Percentiles rank a stretch among this genome's conserved stretches.
Conservation (phyloP, 345 rosid genomes). For the Viola odorata region DNA sequence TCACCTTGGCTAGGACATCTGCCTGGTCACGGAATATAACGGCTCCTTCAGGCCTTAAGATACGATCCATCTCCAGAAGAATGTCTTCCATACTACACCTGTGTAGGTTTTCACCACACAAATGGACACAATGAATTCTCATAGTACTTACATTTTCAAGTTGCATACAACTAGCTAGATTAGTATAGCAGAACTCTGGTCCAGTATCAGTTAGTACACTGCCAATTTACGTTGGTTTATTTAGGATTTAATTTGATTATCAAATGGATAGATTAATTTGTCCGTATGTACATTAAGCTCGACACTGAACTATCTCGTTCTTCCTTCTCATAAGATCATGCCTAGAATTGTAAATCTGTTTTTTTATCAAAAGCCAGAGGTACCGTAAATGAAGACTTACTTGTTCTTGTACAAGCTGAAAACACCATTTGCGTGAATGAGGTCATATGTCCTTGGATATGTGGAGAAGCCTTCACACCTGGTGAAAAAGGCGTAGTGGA, state of each 20-base stretch:
- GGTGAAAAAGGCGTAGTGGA: not conserved
- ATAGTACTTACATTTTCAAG: not conserved
- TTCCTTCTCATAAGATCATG: no score
- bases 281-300: no score
- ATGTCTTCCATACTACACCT: slow-evolving; percentile 30
- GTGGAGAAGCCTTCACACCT: slow-evolving; percentile 36
- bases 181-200: not conserved
- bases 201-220: no score
- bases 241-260: no score
- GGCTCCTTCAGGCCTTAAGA: slow-evolving; percentile 30
- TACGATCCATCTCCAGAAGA: slow-evolving; percentile 30
- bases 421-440: slow-evolving; percentile 29
- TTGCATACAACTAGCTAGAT: not conserved
- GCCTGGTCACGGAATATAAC: slow-evolving; percentile 27
- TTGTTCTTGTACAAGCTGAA: slow-evolving; percentile 30
- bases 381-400: slow-evolving; percentile 15
- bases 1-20: slow-evolving; percentile 21
- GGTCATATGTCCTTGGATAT: slow-evolving; percentile 32
- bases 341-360: no score
- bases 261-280: no score
- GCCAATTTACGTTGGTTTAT: no score
- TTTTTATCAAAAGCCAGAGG: no score
- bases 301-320: no score
- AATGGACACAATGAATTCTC: not conserved
- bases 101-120: not conserved